Percentiles rank a stretch among this genome's conserved stretches.
Evolutionary conservation across 352 stramenopile species (phyloP).

Genomic region (Pythium coloratum): DNA sequence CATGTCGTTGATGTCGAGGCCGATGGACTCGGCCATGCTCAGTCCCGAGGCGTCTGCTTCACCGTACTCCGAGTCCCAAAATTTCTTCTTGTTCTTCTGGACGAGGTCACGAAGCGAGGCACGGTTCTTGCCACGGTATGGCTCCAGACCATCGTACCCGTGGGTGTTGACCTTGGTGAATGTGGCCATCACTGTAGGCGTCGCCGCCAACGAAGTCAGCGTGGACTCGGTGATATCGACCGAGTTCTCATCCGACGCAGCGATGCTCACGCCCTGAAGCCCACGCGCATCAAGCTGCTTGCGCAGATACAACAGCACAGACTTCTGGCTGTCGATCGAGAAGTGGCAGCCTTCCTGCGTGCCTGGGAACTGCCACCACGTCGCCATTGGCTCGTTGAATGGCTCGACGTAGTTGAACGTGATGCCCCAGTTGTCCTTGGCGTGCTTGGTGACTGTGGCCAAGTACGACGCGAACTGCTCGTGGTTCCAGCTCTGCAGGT

Average conservation of each 20-base stretch:
- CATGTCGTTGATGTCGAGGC: conserved; percentile 59
- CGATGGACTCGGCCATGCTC: conserved; percentile 49
- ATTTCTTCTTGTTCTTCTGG: conserved; percentile 32
- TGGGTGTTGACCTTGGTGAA: conserved; percentile 62
- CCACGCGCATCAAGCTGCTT: conserved; percentile 34
- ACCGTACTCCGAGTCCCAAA: conserved; percentile 68
- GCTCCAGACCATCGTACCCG: conserved; percentile 43
- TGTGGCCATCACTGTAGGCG: conserved; percentile 28
- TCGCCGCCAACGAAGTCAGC: conserved; percentile 31
- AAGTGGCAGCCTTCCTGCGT: conserved; percentile 60
- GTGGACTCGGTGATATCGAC: conserved; percentile 36
- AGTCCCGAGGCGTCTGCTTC: conserved; percentile 47
- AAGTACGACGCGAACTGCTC: conserved; percentile 48
- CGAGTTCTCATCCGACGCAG: conserved; percentile 59
- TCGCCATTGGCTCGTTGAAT: conserved; percentile 61
- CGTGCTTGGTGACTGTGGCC: conserved; percentile 40
- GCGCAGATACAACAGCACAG: conserved; percentile 42
- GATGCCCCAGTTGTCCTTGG: conserved; percentile 45
- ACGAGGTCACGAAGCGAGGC: conserved; percentile 34
- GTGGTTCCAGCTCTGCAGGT: conserved; percentile 53
- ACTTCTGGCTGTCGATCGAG: conserved; percentile 38
- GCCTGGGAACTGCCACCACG: conserved; percentile 48
- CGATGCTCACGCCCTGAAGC: conserved; percentile 34
- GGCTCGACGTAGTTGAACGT: conserved; percentile 56
- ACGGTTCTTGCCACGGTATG: conserved; percentile 45